These are phyloP conservation scores for Sphaceloma murrayae DNA, from an alignment of 2,329 filamentous ascomycete species.

Conservation along the genomic window DNA sequence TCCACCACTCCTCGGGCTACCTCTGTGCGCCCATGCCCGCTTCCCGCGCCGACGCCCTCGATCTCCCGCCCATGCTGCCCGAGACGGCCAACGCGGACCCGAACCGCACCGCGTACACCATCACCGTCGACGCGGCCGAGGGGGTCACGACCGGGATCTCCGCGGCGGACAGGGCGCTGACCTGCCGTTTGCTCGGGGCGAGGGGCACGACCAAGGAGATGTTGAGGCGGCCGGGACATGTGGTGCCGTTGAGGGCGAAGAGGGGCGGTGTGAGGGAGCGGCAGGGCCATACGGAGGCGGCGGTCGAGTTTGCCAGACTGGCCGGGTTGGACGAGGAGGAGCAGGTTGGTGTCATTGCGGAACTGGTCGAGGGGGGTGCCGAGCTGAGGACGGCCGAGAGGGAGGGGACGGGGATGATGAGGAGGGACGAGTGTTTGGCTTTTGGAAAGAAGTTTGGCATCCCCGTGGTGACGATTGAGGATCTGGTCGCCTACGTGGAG, in stretches of 20 bases:
- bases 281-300: slow-evolving; percentile 85
- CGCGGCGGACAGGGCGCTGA: slow-evolving; percentile 75
- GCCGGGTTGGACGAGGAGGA: slow-evolving; percentile 57
- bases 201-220: slow-evolving; percentile 45
- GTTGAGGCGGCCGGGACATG: slow-evolving; percentile 79
- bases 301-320: slow-evolving; percentile 77
- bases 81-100: slow-evolving; percentile 61
- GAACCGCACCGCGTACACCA: slow-evolving; percentile 84
- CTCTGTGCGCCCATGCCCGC: slow-evolving; percentile 79
- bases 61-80: slow-evolving; percentile 80
- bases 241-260: slow-evolving; percentile 72
- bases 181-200: slow-evolving; percentile 68
- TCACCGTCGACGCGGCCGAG: slow-evolving; percentile 71
- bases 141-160: slow-evolving; percentile 80
- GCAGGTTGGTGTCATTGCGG: slow-evolving; percentile 70
- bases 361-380: slow-evolving; percentile 80
- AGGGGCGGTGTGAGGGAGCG: slow-evolving; percentile 72
- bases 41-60: slow-evolving; percentile 57
- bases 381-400: slow-evolving; percentile 53
- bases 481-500: slow-evolving; percentile 71
- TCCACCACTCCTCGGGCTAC: slow-evolving; percentile 79
- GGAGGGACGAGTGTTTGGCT: slow-evolving; percentile 73
- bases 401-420: slow-evolving; percentile 74
- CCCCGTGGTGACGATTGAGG: slow-evolving; percentile 91
- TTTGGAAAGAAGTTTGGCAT: slow-evolving; percentile 86